phyloP scores from a whole-genome alignment of 768 basidiomycete genomes.

The Suillus subaureus region DNA sequence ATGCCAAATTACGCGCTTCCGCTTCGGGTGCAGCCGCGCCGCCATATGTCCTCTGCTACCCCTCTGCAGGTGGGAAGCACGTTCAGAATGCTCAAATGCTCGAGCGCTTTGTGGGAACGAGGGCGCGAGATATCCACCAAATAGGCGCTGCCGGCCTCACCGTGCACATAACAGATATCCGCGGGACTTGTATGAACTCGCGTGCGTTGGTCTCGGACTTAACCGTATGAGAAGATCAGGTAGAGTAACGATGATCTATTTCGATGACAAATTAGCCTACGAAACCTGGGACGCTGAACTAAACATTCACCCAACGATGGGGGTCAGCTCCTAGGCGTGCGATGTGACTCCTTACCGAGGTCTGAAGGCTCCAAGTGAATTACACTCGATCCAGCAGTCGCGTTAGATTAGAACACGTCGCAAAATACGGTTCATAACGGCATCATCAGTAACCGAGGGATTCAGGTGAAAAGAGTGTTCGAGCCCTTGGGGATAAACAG shows the following conservation, averaged over 20 bases:
- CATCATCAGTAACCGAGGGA: not conserved
- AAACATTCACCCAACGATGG: not conserved
- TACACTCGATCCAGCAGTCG: not conserved
- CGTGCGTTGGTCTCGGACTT: conserved; percentile 64
- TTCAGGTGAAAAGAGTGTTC: not conserved
- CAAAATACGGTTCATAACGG: not conserved
- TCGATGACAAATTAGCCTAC: not conserved
- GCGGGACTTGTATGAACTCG: conserved; percentile 83
- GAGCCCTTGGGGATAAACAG: not conserved
- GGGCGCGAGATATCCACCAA: conserved; percentile 21
- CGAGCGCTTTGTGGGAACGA: conserved; percentile 66
- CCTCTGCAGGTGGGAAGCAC: conserved; percentile 89
- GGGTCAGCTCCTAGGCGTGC: not conserved
- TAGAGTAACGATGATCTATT: not conserved
- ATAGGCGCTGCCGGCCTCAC: conserved; percentile 32
- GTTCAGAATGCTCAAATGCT: conserved; percentile 84
- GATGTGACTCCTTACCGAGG: not conserved
- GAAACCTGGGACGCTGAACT: not conserved
- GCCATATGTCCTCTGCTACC: conserved; percentile 93
- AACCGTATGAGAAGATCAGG: not conserved
- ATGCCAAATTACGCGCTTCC: conserved; percentile 72
- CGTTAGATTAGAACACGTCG: not conserved
- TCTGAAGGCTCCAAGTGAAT: not conserved
- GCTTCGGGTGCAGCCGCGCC: conserved; percentile 77
- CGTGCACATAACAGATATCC: conserved; percentile 46